These are phyloP conservation scores for Coemansia sp. DNA, from an alignment of 192 early-diverging fungal genomes.

Conservation along the genomic window DNA sequence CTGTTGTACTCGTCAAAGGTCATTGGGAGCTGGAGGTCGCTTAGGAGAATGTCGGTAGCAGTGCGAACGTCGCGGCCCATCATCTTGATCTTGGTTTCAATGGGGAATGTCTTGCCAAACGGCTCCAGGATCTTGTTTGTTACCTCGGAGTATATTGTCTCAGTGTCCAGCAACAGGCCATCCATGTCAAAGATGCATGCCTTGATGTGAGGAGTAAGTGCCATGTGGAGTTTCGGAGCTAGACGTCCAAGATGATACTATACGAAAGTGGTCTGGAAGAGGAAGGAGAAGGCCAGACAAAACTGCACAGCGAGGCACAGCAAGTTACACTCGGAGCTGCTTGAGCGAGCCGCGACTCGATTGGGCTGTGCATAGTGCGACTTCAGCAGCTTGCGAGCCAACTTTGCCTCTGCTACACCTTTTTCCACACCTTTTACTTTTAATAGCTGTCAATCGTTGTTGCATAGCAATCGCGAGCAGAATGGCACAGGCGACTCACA, in stretches of 20 bases:
- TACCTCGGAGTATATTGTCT: constrained; percentile 85
- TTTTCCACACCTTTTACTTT: neutral
- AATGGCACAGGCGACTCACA: constrained; percentile 35
- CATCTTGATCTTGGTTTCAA: constrained; percentile 68
- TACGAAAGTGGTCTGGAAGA: neutral
- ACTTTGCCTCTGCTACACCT: neutral
- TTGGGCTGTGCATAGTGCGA: neutral
- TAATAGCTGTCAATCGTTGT: neutral
- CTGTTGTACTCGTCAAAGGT: constrained; percentile 78
- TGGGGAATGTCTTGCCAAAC: constrained; percentile 64
- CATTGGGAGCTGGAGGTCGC: constrained; percentile 65
- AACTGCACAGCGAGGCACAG: no score
- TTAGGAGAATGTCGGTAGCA: constrained; percentile 64
- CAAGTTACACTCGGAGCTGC: neutral
- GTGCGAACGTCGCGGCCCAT: constrained; percentile 63
- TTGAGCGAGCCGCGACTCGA: neutral
- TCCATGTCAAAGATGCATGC: constrained; percentile 83
- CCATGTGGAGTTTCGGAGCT: neutral
- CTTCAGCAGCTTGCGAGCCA: neutral
- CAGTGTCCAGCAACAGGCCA: constrained; percentile 80
- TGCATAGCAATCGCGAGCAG: neutral
- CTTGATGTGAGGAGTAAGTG: constrained; percentile 47
- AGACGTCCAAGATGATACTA: neutral
- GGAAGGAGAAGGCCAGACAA: neutral
- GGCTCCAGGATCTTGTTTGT: constrained; percentile 78